A percentile compares a stretch with the other conserved stretches of the same genome.
phyloP scores from a whole-genome alignment of 2,329 filamentous ascomycete species.

The Pseudogymnoascus sp. region DNA sequence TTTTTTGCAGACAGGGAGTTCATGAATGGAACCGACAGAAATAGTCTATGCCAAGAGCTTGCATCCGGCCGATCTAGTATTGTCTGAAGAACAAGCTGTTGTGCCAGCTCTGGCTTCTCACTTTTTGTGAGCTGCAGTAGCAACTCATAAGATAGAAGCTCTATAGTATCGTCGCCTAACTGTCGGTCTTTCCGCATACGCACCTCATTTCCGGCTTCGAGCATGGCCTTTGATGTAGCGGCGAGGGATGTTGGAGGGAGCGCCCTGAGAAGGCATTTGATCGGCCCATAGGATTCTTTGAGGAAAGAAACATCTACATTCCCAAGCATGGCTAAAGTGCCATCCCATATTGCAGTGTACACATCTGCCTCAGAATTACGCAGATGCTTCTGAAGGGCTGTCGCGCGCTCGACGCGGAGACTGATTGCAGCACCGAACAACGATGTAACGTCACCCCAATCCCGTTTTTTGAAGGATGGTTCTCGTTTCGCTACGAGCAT shows the following conservation, averaged over 20 bases:
- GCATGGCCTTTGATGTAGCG: slow-evolving; percentile 12
- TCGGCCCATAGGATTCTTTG: not conserved
- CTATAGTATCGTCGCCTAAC: slow-evolving; percentile 13
- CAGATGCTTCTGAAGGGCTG: slow-evolving; percentile 9
- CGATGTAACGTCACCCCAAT: slow-evolving; percentile 11
- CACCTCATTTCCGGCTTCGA: slow-evolving; percentile 12
- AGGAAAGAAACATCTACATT: slow-evolving; percentile 10
- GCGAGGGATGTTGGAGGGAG: slow-evolving; percentile 13
- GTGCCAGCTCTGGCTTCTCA: slow-evolving; percentile 27
- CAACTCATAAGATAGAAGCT: slow-evolving; percentile 22
- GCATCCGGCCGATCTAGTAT: slow-evolving; percentile 28
- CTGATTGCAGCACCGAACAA: slow-evolving; percentile 13
- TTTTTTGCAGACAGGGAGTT: slow-evolving; percentile 26
- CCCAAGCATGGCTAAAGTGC: slow-evolving; percentile 13
- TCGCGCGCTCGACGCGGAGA: slow-evolving; percentile 8
- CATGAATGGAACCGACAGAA: slow-evolving; percentile 28
- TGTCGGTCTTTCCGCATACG: slow-evolving; percentile 12
- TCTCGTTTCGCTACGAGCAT: slow-evolving; percentile 14
- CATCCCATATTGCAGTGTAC: slow-evolving; percentile 12
- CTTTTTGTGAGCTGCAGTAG: slow-evolving; percentile 22
- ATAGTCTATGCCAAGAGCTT: slow-evolving; percentile 34
- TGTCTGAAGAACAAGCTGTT: slow-evolving; percentile 22
- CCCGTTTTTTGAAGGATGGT: slow-evolving; percentile 12
- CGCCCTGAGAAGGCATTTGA: not conserved
- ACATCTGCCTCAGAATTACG: slow-evolving; percentile 3